These are phyloP conservation scores for Trichoderma koningii DNA, from an alignment of 2,329 filamentous ascomycete species.

Conservation along the genomic window DNA sequence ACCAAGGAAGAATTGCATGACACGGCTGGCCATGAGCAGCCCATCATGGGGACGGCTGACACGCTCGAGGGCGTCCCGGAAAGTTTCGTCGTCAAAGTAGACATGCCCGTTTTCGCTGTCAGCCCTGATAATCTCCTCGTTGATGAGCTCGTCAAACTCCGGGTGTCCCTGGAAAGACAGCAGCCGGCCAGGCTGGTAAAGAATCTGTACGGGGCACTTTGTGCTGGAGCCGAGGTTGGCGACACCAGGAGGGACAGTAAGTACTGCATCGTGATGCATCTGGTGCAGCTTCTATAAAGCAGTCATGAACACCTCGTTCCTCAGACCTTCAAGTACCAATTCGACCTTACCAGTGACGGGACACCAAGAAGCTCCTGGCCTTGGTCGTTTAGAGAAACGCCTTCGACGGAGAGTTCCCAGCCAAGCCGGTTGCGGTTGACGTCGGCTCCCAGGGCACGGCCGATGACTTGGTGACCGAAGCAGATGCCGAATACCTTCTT, in stretches of 20 bases:
- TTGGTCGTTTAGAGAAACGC: constrained; percentile 41
- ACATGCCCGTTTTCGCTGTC: constrained; percentile 34
- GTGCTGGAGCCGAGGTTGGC: constrained; percentile 44
- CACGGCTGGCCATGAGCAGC: constrained; percentile 33
- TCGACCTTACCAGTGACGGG: neutral
- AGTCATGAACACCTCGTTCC: neutral
- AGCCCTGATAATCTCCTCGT: constrained; percentile 38
- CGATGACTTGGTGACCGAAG: constrained; percentile 51
- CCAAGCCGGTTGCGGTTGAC: constrained; percentile 43
- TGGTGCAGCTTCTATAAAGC: constrained; percentile 41
- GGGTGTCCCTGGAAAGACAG: constrained; percentile 49
- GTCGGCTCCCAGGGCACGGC: constrained; percentile 43
- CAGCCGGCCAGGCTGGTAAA: constrained; percentile 42
- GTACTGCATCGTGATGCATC: constrained; percentile 49
- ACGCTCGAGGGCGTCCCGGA: constrained; percentile 35
- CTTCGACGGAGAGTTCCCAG: constrained; percentile 47
- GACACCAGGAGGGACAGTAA: constrained; percentile 41
- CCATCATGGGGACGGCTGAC: constrained; percentile 37
- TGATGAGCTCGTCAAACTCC: constrained; percentile 45
- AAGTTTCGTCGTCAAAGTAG: constrained; percentile 36
- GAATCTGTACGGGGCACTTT: constrained; percentile 44
- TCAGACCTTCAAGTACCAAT: neutral
- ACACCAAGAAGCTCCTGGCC: constrained; percentile 42
- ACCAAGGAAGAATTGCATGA: constrained; percentile 34
- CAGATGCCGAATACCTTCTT: constrained; percentile 48